Conservation (phyloP, 2,329 filamentous ascomycete species). For the Calonectria henricotiae region DNA sequence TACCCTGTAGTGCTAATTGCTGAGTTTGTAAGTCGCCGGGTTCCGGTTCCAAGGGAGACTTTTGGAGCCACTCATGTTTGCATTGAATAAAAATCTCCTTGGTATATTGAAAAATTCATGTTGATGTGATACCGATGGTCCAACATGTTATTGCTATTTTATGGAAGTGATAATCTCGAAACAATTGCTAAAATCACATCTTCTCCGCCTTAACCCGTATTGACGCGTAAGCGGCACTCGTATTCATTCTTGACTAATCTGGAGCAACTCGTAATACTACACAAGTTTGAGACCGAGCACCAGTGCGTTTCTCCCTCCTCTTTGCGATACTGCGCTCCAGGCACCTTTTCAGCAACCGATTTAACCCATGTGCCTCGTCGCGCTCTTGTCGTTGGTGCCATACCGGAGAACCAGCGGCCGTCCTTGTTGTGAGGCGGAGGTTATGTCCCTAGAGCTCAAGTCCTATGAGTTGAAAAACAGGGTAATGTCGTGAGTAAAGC, state of each 20-base stretch:
- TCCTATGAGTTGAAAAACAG: slow-evolving; percentile 29
- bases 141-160: not conserved
- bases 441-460: slow-evolving; percentile 35
- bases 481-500: slow-evolving; percentile 22
- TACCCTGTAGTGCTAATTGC: not conserved
- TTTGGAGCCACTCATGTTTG: not conserved
- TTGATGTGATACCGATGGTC: not conserved
- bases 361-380: slow-evolving; percentile 36
- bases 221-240: not conserved
- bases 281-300: slow-evolving; percentile 29
- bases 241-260: not conserved
- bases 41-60: not conserved
- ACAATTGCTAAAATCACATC: not conserved
- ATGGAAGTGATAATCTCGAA: not conserved
- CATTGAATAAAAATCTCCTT: not conserved
- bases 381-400: slow-evolving; percentile 28
- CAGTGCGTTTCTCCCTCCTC: slow-evolving; percentile 35
- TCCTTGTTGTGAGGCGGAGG: slow-evolving; percentile 22
- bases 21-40: not conserved
- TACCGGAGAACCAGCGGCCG: slow-evolving; percentile 34
- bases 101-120: not conserved
- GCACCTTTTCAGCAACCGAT: slow-evolving; percentile 32
- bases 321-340: slow-evolving; percentile 27
- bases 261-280: slow-evolving; percentile 29
- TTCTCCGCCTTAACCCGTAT: slow-evolving; percentile 6